phyloP scores from a whole-genome alignment of 2,329 filamentous ascomycete species.

The Lasiodiplodia sp. region DNA sequence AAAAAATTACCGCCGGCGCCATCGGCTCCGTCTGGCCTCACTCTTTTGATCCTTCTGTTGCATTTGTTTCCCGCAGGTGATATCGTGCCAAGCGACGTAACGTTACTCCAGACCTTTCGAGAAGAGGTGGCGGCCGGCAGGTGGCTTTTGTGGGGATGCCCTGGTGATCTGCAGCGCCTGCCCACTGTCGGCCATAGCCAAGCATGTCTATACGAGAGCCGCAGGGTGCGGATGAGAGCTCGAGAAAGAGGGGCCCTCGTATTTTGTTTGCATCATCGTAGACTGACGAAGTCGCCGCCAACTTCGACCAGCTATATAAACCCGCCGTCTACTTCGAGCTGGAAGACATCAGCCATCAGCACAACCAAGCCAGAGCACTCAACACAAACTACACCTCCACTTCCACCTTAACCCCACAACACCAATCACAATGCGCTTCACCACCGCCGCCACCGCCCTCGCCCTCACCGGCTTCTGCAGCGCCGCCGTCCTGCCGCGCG shows the following conservation, averaged over 20 bases:
- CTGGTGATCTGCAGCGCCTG: constrained; percentile 17
- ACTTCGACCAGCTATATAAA: constrained; percentile 6
- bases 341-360: background rate
- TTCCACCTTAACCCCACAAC: background rate
- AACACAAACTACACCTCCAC: background rate
- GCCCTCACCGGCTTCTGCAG: constrained; percentile 5
- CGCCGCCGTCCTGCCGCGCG: constrained; percentile 14
- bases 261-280: constrained; percentile 13
- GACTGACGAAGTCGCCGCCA: background rate
- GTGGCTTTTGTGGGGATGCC: constrained; percentile 26
- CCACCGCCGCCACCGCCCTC: constrained; percentile 17
- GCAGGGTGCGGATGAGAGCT: constrained; percentile 20
- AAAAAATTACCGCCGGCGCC: background rate
- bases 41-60: background rate
- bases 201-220: constrained; percentile 21
- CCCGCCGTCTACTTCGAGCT: background rate
- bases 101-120: constrained; percentile 21
- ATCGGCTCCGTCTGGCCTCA: background rate
- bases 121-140: constrained; percentile 5
- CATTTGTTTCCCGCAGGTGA: background rate
- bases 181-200: constrained; percentile 10
- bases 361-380: background rate
- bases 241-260: constrained; percentile 18
- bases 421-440: constrained; percentile 16
- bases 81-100: constrained; percentile 2